Percentiles rank a stretch among this genome's conserved stretches.
These are phyloP conservation scores for Neovahlkampfia damariscottae DNA, from an alignment of 78 protist genomes.

Conservation along the genomic window DNA sequence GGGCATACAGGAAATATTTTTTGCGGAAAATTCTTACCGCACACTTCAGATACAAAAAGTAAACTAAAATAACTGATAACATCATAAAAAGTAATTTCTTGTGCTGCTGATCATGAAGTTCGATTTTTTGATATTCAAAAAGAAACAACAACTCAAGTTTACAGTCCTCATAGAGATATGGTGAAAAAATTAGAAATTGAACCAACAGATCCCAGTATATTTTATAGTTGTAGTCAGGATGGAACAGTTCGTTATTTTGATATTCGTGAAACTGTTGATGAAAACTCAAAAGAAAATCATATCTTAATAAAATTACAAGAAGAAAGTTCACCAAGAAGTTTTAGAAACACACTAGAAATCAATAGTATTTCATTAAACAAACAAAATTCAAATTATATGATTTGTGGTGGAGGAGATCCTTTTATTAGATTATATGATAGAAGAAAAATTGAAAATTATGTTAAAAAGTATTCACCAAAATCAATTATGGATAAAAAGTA, in stretches of 20 bases:
- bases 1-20: not conserved
- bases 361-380: not conserved
- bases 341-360: not conserved
- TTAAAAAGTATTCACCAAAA: not conserved
- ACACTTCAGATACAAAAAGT: not conserved
- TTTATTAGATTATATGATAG: not conserved
- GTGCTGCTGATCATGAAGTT: not conserved
- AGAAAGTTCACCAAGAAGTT: not conserved
- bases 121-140: not conserved
- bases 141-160: not conserved
- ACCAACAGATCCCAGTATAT: not conserved
- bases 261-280: no score
- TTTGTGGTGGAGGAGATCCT: not conserved
- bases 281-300: not conserved
- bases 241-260: not conserved
- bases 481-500: not conserved
- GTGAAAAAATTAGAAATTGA: not conserved
- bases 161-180: not conserved
- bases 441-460: not conserved
- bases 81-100: not conserved
- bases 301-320: not conserved
- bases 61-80: not conserved
- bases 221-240: not conserved
- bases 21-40: not conserved
- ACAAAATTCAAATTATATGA: not conserved